Evolutionary conservation across 495 filamentous ascomycete genomes (phyloP).

Genomic region (Symbiotaphrina buchneri): DNA sequence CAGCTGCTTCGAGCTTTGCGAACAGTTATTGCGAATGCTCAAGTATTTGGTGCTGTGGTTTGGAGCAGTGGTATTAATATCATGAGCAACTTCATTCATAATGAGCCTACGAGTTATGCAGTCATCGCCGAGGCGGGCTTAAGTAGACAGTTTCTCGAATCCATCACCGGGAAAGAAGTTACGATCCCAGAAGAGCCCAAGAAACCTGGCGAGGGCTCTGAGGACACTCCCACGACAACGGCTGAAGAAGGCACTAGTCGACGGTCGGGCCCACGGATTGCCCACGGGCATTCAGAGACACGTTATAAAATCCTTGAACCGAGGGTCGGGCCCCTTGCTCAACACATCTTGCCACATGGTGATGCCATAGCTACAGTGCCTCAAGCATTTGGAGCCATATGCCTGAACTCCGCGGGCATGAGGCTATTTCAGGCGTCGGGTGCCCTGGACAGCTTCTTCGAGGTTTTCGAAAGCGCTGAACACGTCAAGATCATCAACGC

Average conservation of each 20-base stretch:
- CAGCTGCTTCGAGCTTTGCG: conserved; percentile 56
- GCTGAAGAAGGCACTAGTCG: conserved; percentile 2
- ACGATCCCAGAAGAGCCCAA: conserved; percentile 15
- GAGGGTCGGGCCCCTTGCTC: conserved; percentile 26
- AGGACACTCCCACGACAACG: conserved; percentile 3
- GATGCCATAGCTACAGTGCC: conserved; percentile 79
- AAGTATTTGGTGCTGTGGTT: conserved; percentile 66
- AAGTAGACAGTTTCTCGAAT: conserved; percentile 58
- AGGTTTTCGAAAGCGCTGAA: conserved; percentile 78
- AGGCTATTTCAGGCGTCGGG: conserved; percentile 67
- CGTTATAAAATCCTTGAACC: conserved; percentile 7
- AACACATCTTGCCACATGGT: conserved; percentile 56
- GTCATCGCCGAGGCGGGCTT: conserved; percentile 88
- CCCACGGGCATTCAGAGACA: background rate
- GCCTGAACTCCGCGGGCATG: conserved; percentile 71
- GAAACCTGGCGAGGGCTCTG: conserved; percentile 12
- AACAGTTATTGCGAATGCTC: conserved; percentile 56
- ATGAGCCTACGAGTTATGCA: conserved; percentile 92
- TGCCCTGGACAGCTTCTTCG: conserved; percentile 68
- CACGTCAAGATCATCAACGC: conserved; percentile 65
- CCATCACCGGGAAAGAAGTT: conserved; percentile 41
- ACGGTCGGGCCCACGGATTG: background rate
- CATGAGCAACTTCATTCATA: conserved; percentile 90
- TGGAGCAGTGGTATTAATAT: conserved; percentile 87
- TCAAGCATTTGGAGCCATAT: conserved; percentile 78